A percentile compares a stretch with the other conserved stretches of the same genome.
Conservation (phyloP, 148 eudicot species). For the Arbutus unedo region DNA sequence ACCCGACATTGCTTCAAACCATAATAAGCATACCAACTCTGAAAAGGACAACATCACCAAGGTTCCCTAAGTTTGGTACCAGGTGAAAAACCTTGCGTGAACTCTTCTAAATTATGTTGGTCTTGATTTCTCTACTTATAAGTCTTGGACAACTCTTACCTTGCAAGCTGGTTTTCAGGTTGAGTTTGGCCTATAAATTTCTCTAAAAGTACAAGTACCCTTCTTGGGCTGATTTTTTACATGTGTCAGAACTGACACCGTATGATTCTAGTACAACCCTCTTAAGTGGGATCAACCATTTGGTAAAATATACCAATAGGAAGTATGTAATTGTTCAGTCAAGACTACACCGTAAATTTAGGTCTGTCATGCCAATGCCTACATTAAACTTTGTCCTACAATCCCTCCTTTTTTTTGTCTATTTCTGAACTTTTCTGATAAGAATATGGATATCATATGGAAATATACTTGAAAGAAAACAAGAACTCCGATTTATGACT, state of each 20-base stretch:
- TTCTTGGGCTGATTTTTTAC: background rate
- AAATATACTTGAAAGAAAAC: background rate
- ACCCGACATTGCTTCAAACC: slow-evolving; percentile 18
- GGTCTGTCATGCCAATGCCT: background rate
- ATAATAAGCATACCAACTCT: background rate
- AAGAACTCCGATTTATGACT: slow-evolving; percentile 21
- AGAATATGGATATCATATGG: background rate
- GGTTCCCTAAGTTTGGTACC: background rate
- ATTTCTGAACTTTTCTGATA: background rate
- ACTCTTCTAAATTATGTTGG: background rate
- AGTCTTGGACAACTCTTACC: too few species aligned
- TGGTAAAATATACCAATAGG: background rate
- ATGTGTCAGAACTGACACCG: background rate
- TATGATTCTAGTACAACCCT: background rate
- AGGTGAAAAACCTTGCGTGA: background rate
- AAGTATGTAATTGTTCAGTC: background rate
- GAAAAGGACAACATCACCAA: background rate
- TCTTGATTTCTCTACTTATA: too few species aligned
- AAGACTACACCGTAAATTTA: background rate
- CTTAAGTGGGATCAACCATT: background rate
- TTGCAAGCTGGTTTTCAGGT: too few species aligned
- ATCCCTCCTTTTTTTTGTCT: slow-evolving; percentile 6
- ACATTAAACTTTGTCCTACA: background rate
- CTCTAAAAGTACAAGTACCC: background rate
- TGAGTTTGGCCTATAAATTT: too few species aligned